Percentiles rank a stretch among this genome's conserved stretches.
Evolutionary conservation across 1,284 basidiomycete species (phyloP).

Genomic region (Sporisorium iseilematis-ciliati): DNA sequence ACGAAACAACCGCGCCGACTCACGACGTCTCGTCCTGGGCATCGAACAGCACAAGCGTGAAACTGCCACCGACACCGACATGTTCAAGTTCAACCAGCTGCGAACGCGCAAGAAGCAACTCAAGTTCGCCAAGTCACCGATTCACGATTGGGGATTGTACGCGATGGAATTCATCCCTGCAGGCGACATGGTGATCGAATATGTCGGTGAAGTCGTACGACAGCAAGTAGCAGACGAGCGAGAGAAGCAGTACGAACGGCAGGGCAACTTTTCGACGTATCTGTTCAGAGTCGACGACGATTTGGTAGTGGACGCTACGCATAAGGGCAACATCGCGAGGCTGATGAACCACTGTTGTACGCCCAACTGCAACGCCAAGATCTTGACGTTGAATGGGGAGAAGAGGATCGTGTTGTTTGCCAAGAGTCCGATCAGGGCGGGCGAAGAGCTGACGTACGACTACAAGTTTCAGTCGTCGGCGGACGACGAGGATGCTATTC

Average conservation of each 20-base stretch:
- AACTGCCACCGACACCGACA: constrained; percentile 73
- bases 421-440: constrained; percentile 89
- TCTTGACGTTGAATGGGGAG: constrained; percentile 96
- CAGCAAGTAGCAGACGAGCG: constrained; percentile 96
- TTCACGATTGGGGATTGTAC: constrained; percentile 93
- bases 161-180: constrained; percentile 79
- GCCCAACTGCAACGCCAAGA: constrained; percentile 97
- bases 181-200: constrained; percentile 99
- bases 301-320: constrained; percentile 88
- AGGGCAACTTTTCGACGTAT: constrained; percentile 68
- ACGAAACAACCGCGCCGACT: constrained; percentile 91
- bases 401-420: constrained; percentile 99
- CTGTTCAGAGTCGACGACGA: constrained; percentile 72
- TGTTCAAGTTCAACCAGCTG: constrained; percentile 97
- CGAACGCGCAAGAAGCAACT: constrained; percentile 98
- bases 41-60: constrained; percentile 89
- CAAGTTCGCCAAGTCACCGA: constrained; percentile 92
- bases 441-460: constrained; percentile 70
- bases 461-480: constrained; percentile 69
- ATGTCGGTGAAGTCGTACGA: constrained; percentile 95
- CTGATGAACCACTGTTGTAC: constrained; percentile 84
- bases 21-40: constrained; percentile 91
- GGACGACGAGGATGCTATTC: constrained; percentile 69
- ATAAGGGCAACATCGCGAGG: constrained; percentile 89
- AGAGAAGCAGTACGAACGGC: constrained; percentile 88